A percentile compares a stretch with the other conserved stretches of the same genome.
Conservation (phyloP, 495 filamentous ascomycete genomes). For the Penicillium desertorum region DNA sequence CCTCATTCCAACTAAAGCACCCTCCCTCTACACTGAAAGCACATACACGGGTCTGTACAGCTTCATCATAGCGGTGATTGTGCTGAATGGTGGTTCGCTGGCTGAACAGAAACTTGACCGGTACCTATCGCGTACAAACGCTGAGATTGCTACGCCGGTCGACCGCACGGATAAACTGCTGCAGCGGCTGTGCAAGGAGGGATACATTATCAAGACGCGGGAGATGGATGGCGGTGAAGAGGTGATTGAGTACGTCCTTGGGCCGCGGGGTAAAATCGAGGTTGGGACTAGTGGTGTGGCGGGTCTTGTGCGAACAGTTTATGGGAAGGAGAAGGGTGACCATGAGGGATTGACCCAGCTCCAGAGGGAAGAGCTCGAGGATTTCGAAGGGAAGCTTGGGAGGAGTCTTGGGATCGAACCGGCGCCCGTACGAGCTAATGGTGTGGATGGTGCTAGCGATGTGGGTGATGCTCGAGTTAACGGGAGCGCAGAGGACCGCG, state of each 20-base stretch:
- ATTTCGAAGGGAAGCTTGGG: slow-evolving; percentile 34
- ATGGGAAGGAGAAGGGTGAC: slow-evolving; percentile 38
- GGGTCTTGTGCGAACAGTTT: slow-evolving; percentile 64
- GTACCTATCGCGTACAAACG: slow-evolving; percentile 73
- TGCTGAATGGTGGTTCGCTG: slow-evolving; percentile 67
- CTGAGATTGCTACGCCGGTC: slow-evolving; percentile 68
- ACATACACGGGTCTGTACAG: slow-evolving; percentile 79
- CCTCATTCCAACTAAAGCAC: slow-evolving; percentile 64
- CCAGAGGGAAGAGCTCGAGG: slow-evolving; percentile 27
- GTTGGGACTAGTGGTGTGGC: slow-evolving; percentile 71
- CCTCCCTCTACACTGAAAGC: slow-evolving; percentile 63
- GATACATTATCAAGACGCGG: slow-evolving; percentile 73
- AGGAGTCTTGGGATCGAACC: slow-evolving; percentile 31
- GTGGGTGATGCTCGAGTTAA: slow-evolving; percentile 2
- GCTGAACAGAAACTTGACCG: slow-evolving; percentile 70
- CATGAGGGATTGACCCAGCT: slow-evolving; percentile 42
- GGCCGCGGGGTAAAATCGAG: slow-evolving; percentile 82
- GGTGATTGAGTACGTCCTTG: slow-evolving; percentile 71
- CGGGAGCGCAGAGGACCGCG: slow-evolving; percentile 1
- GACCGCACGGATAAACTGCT: slow-evolving; percentile 77
- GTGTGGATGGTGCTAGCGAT: not conserved
- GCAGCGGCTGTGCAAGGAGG: slow-evolving; percentile 72
- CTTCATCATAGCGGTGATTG: slow-evolving; percentile 73
- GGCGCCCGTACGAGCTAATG: slow-evolving; percentile 8
- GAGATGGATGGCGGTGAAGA: slow-evolving; percentile 72